Percentiles rank a stretch among this genome's conserved stretches.
Conservation (phyloP, 805 yeast genomes). For the Wickerhamiella alocasiicola region DNA sequence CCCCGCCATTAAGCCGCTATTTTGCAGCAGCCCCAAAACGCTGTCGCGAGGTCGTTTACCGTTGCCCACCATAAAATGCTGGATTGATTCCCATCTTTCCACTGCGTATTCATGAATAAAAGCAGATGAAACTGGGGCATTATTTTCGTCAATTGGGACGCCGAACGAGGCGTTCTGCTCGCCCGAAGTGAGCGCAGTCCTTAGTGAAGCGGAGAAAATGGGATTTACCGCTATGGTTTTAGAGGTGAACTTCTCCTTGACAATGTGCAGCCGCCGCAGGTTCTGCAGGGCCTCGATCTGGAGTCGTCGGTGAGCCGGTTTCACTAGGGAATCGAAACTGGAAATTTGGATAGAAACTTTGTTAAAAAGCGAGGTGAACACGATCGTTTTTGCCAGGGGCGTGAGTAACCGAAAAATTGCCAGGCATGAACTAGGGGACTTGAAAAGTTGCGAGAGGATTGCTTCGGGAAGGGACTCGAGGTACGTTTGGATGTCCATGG, state of each 20-base stretch:
- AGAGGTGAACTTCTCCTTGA: conserved; percentile 41
- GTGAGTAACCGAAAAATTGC: conserved; percentile 88
- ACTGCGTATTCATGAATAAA: conserved; percentile 72
- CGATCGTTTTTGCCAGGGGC: conserved; percentile 73
- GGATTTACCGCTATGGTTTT: conserved; percentile 48
- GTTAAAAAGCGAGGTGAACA: conserved; percentile 75
- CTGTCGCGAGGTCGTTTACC: conserved; percentile 63
- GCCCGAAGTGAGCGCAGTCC: conserved; percentile 77
- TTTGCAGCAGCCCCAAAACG: conserved; percentile 61
- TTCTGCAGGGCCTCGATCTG: conserved; percentile 72
- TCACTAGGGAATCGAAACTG: conserved; percentile 67
- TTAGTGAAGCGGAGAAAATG: conserved; percentile 60
- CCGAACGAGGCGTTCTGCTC: conserved; percentile 60
- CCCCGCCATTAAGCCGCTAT: conserved; percentile 78
- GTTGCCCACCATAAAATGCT: conserved; percentile 89
- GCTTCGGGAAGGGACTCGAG: conserved; percentile 80
- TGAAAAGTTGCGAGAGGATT: conserved; percentile 71
- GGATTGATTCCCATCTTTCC: conserved; percentile 83
- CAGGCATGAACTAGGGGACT: conserved; percentile 85
- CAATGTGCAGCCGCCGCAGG: conserved; percentile 60
- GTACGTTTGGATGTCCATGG: conserved; percentile 55
- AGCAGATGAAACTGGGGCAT: conserved; percentile 35
- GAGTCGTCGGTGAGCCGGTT: conserved; percentile 36
- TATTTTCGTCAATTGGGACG: conserved; percentile 45
- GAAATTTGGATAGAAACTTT: conserved; percentile 57